phyloP scores from a whole-genome alignment of 192 early-diverging fungal species.

The Neocallimastix lanati region DNA sequence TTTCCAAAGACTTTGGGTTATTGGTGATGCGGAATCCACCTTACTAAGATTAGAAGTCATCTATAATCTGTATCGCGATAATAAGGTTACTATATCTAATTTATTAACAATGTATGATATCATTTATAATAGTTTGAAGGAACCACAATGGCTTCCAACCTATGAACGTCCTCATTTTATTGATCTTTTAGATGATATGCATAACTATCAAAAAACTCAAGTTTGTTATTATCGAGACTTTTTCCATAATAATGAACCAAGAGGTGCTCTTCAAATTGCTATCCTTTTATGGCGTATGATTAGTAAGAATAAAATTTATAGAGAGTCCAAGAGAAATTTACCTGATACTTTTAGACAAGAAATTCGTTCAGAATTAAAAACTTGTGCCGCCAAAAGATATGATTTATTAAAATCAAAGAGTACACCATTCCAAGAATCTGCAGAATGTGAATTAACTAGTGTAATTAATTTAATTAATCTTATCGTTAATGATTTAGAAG shows the following conservation, averaged over 20 bases:
- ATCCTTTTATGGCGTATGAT: conserved; percentile 35
- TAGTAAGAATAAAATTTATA: conserved; percentile 17
- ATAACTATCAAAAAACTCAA: conserved; percentile 20
- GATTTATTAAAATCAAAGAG: conserved; percentile 16
- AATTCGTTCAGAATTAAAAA: conserved; percentile 3
- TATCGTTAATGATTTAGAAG: conserved; percentile 28
- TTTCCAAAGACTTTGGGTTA: conserved; percentile 13
- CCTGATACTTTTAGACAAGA: conserved; percentile 23
- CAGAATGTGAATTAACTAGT: conserved; percentile 16
- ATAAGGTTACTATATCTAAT: conserved; percentile 9
- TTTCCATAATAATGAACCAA: conserved; percentile 30
- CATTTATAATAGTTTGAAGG: not conserved
- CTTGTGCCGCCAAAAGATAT: conserved; percentile 13
- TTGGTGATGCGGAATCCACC: conserved; percentile 21
- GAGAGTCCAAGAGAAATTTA: conserved; percentile 15
- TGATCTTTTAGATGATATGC: conserved; percentile 23
- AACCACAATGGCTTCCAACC: conserved; percentile 3
- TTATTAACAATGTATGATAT: conserved; percentile 18
- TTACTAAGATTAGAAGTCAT: conserved; percentile 15
- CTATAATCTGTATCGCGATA: conserved; percentile 15
- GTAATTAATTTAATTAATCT: conserved; percentile 24
- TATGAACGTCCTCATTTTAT: conserved; percentile 13
- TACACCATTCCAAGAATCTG: conserved; percentile 4
- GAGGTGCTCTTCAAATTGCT: conserved; percentile 21
- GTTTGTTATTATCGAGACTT: conserved; percentile 33